Conservation (phyloP, 495 filamentous ascomycete genomes). For the Xylaria flabelliformis region DNA sequence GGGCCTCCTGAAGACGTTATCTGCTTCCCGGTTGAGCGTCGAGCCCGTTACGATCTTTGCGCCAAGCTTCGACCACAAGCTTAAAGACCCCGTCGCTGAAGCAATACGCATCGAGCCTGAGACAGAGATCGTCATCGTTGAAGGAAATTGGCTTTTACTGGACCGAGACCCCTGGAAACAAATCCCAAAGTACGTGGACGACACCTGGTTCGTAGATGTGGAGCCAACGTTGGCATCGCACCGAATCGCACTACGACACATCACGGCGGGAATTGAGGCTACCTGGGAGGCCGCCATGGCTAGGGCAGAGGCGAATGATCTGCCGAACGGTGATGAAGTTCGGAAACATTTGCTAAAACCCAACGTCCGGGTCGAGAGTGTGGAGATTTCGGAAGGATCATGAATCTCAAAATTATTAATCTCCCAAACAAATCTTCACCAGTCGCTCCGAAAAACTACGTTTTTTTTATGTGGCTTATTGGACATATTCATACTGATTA, state of each 20-base stretch:
- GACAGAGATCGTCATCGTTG: slow-evolving; percentile 45
- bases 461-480: too few species aligned
- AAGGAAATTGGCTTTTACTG: slow-evolving; percentile 45
- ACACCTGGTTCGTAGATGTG: slow-evolving; percentile 47
- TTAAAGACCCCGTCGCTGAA: slow-evolving; percentile 50
- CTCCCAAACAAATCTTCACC: background rate
- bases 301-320: slow-evolving; percentile 52
- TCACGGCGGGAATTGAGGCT: slow-evolving; percentile 49
- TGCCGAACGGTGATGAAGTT: slow-evolving; percentile 41
- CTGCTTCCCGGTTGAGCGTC: slow-evolving; percentile 14
- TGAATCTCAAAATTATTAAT: background rate
- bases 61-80: slow-evolving; percentile 49
- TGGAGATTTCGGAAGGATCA: background rate
- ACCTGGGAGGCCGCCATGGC: slow-evolving; percentile 48
- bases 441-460: too few species aligned
- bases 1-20: slow-evolving; percentile 38
- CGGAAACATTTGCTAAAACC: background rate
- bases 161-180: slow-evolving; percentile 34
- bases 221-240: slow-evolving; percentile 42
- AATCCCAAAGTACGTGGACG: slow-evolving; percentile 30
- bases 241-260: slow-evolving; percentile 47
- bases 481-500: too few species aligned
- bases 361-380: slow-evolving; percentile 13
- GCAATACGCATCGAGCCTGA: slow-evolving; percentile 44
- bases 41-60: slow-evolving; percentile 33